Percentiles rank a stretch among this genome's conserved stretches.
These are phyloP conservation scores for Pulveroboletus sp. DNA, from an alignment of 768 basidiomycete genomes.

Conservation along the genomic window DNA sequence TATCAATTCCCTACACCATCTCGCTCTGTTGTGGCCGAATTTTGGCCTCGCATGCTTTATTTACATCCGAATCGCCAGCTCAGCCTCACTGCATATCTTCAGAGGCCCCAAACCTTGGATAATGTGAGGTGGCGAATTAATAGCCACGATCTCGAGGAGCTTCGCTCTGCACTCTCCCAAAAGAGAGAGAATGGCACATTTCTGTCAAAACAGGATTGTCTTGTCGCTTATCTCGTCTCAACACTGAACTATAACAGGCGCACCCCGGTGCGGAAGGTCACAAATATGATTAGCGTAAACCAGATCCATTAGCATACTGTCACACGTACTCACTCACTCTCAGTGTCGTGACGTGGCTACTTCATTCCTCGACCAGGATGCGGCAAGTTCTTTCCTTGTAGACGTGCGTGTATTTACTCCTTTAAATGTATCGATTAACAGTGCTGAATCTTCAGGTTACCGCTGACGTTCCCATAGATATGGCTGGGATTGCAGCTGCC, in stretches of 20 bases:
- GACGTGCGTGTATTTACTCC: constrained; percentile 7
- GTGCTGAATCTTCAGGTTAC: neutral
- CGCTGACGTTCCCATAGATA: constrained; percentile 11
- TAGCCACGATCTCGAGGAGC: constrained; percentile 1
- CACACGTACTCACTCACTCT: neutral
- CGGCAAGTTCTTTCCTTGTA: constrained; percentile 15
- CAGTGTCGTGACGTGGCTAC: constrained; percentile 16
- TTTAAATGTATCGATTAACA: neutral
- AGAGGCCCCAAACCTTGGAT: neutral
- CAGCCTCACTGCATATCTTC: neutral
- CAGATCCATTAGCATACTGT: neutral
- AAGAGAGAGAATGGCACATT: neutral
- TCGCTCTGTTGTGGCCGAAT: constrained; percentile 6
- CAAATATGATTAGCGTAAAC: constrained; percentile 25
- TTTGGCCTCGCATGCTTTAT: constrained; percentile 18
- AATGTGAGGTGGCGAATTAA: constrained; percentile 7
- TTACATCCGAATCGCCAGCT: constrained; percentile 8
- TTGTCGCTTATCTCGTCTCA: constrained; percentile 24
- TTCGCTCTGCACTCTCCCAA: constrained; percentile 4
- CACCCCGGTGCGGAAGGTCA: constrained; percentile 12
- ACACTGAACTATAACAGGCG: constrained; percentile 15
- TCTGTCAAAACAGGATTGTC: constrained; percentile 25
- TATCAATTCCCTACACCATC: constrained; percentile 9
- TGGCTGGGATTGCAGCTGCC: constrained; percentile 12
- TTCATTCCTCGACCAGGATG: constrained; percentile 4